Conservation (phyloP, 257 asterid genomes). For the Henckelia pumila region DNA sequence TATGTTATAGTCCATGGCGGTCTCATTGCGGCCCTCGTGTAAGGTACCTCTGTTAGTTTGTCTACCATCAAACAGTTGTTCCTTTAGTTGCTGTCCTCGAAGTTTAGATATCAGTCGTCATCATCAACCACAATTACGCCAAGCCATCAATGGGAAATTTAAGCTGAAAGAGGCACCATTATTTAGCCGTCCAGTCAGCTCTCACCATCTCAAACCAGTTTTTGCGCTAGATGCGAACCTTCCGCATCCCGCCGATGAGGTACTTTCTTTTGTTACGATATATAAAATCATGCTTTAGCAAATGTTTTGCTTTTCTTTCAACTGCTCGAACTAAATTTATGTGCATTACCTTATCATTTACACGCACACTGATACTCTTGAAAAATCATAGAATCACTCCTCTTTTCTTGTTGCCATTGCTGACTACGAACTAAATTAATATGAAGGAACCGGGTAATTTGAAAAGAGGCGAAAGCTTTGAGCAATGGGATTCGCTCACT, state of each 20-base stretch:
- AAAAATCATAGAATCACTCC: constrained; percentile 2
- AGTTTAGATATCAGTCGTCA: constrained; percentile 26
- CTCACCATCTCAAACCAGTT: constrained; percentile 37
- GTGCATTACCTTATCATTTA: not conserved
- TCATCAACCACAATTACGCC: constrained; percentile 22
- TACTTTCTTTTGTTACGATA: constrained; percentile 18
- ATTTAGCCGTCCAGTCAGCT: constrained; percentile 29
- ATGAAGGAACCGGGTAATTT: constrained; percentile 48
- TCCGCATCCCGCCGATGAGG: constrained; percentile 50
- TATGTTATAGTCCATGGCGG: constrained; percentile 42
- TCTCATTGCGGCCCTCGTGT: constrained; percentile 39
- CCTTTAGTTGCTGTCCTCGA: constrained; percentile 24
- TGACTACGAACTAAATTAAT: constrained; percentile 20
- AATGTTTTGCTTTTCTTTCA: constrained; percentile 7
- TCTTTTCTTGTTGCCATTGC: constrained; percentile 6
- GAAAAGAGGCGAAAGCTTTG: constrained; percentile 39
- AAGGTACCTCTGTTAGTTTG: constrained; percentile 38
- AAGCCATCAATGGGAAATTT: constrained; percentile 22
- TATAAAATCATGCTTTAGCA: constrained; percentile 1
- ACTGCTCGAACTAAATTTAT: not conserved
- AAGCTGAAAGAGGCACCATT: constrained; percentile 34
- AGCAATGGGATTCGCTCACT: constrained; percentile 85
- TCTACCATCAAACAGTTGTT: constrained; percentile 32
- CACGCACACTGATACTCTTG: not conserved
- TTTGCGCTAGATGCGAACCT: constrained; percentile 47